These are phyloP conservation scores for Stephania cephalantha DNA, from an alignment of 164 flowering plant species.

Conservation along the genomic window DNA sequence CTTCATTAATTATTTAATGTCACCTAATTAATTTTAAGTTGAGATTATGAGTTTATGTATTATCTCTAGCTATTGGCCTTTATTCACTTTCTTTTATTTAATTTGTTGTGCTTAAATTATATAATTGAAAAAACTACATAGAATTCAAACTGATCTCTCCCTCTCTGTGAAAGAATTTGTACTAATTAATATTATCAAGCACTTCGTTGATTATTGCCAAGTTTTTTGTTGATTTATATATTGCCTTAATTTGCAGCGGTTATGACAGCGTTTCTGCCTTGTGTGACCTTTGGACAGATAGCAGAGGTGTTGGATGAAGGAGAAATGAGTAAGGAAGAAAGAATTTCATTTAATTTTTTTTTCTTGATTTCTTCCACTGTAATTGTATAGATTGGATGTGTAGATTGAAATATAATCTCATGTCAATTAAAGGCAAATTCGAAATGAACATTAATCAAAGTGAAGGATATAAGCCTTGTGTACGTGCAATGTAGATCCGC, in stretches of 20 bases:
- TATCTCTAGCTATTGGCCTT: not conserved
- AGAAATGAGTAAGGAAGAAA: constrained; percentile 30
- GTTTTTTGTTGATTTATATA: not conserved
- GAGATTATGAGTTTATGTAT: not conserved
- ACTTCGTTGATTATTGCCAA: not conserved
- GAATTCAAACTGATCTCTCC: no score
- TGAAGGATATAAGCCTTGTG: no score
- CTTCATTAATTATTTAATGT: constrained; percentile 2
- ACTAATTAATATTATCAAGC: not conserved
- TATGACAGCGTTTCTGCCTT: constrained; percentile 42
- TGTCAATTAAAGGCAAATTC: no score
- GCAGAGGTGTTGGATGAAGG: constrained; percentile 50
- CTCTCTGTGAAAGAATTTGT: not conserved
- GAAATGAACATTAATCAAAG: no score
- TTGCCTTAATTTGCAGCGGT: constrained; percentile 29
- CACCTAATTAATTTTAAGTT: not conserved
- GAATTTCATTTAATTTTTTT: not conserved
- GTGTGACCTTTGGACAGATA: constrained; percentile 56
- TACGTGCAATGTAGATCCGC: no score
- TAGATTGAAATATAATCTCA: no score
- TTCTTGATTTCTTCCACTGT: not conserved
- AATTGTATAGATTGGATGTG: no score
- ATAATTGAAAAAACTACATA: no score
- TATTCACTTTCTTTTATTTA: no score
- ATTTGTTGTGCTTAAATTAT: no score